A percentile compares a stretch with the other conserved stretches of the same genome.
Conservation (phyloP, 2,329 filamentous ascomycete species). For the Claviceps digitariae region DNA sequence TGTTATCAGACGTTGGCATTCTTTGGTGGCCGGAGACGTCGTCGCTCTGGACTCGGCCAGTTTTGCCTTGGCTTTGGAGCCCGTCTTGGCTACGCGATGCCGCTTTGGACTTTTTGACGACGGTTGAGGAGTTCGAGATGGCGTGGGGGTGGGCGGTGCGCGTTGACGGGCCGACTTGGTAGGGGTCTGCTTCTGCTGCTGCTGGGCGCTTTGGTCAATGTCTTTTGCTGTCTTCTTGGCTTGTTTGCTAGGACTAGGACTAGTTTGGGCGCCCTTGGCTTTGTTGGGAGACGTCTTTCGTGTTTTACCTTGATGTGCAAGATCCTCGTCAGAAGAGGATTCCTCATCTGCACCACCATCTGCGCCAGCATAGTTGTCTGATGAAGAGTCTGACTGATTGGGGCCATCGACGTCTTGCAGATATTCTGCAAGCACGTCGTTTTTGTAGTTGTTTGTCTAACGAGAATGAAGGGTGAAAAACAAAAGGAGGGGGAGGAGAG, state of each 20-base stretch:
- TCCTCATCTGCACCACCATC: conserved; percentile 15
- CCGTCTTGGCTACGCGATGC: background rate
- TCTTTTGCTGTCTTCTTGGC: conserved; percentile 12
- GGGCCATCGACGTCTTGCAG: conserved; percentile 14
- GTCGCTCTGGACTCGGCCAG: background rate
- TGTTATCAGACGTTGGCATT: background rate
- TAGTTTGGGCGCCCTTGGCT: conserved; percentile 11
- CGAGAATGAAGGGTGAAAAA: background rate
- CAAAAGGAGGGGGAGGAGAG: background rate
- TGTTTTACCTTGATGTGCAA: conserved; percentile 21
- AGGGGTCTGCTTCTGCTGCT: conserved; percentile 2
- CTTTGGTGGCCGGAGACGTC: background rate
- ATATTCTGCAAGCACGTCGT: conserved; percentile 10
- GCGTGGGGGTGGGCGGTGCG: background rate
- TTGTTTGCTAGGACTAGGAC: conserved; percentile 14
- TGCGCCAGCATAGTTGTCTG: conserved; percentile 20
- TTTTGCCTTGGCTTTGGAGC: background rate
- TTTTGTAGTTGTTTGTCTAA: conserved; percentile 23
- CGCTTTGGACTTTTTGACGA: background rate
- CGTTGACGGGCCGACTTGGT: background rate
- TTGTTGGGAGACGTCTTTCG: conserved; percentile 14
- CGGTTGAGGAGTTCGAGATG: background rate
- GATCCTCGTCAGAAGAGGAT: conserved; percentile 19
- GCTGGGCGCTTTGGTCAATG: conserved; percentile 18
- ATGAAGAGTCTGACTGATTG: conserved; percentile 20